Percentiles rank a stretch among this genome's conserved stretches.
These are phyloP conservation scores for Cytauxzoon felis DNA, from an alignment of 169 alveolate genomes.

Conservation along the genomic window DNA sequence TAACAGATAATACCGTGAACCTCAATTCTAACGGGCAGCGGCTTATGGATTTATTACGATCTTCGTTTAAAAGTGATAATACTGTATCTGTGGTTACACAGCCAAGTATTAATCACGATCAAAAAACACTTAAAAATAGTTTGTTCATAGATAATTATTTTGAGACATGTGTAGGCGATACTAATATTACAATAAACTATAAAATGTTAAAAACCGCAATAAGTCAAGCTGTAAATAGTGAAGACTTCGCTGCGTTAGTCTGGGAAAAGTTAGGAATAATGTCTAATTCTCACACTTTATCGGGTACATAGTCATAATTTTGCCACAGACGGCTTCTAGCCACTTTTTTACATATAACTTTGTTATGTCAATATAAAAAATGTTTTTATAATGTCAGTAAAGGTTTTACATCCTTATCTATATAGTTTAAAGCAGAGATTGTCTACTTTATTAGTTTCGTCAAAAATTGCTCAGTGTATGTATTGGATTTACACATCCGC, in stretches of 20 bases:
- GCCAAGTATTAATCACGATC: neutral
- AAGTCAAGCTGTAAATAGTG: constrained; percentile 31
- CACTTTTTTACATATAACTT: too few relatives aligned
- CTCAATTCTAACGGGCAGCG: too few relatives aligned
- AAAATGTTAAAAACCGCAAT: constrained; percentile 28
- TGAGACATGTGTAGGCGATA: neutral
- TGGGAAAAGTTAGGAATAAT: constrained; percentile 27
- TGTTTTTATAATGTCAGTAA: neutral
- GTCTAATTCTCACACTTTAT: neutral
- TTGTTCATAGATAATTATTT: neutral
- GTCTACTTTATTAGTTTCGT: neutral
- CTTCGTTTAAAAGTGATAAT: too few relatives aligned
- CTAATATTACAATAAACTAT: constrained; percentile 18
- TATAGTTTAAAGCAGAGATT: neutral
- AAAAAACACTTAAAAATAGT: neutral
- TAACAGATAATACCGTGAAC: too few relatives aligned
- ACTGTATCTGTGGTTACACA: too few relatives aligned
- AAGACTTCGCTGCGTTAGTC: constrained; percentile 25
- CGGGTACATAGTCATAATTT: too few relatives aligned
- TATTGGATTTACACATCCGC: neutral
- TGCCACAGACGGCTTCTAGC: too few relatives aligned
- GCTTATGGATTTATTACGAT: too few relatives aligned
- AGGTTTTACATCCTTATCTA: neutral
- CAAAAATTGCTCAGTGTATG: neutral
- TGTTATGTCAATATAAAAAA: too few relatives aligned